phyloP scores from a whole-genome alignment of 2,329 filamentous ascomycete species.

The Fusarium multiceps region DNA sequence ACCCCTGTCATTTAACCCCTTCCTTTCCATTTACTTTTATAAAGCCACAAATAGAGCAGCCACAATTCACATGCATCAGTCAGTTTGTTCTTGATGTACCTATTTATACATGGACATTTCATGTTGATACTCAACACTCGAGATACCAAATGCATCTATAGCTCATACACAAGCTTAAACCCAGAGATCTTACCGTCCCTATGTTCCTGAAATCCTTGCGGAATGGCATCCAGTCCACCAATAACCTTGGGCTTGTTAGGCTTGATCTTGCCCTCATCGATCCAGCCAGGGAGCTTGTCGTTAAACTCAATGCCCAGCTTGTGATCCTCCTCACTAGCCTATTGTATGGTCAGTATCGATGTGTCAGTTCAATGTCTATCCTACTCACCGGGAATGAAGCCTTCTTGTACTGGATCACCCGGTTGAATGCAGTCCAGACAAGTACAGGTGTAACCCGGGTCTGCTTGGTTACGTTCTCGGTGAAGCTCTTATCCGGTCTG shows the following conservation, averaged over 20 bases:
- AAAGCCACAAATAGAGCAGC: slow-evolving; percentile 21
- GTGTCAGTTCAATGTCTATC: not conserved
- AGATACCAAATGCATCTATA: not conserved
- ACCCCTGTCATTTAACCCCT: slow-evolving; percentile 23
- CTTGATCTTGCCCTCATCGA: slow-evolving; percentile 51
- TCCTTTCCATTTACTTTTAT: slow-evolving; percentile 7
- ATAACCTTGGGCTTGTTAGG: slow-evolving; percentile 49
- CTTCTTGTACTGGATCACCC: slow-evolving; percentile 52
- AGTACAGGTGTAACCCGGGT: slow-evolving; percentile 55
- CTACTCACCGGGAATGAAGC: slow-evolving; percentile 53
- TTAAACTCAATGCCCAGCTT: slow-evolving; percentile 52
- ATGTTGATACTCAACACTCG: not conserved
- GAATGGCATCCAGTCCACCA: slow-evolving; percentile 49
- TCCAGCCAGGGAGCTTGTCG: slow-evolving; percentile 49
- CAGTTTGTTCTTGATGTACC: not conserved
- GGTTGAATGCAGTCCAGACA: slow-evolving; percentile 57
- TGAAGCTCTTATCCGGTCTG: slow-evolving; percentile 54
- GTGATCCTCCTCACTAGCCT: slow-evolving; percentile 53
- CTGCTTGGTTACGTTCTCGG: slow-evolving; percentile 48
- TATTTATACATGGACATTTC: not conserved
- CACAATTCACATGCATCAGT: not conserved
- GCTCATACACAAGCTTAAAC: slow-evolving; percentile 55
- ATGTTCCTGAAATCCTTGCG: slow-evolving; percentile 52
- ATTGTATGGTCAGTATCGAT: not conserved
- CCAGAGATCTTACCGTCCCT: slow-evolving; percentile 54